phyloP scores from a whole-genome alignment of 768 basidiomycete genomes.

The Agaricus blazei region DNA sequence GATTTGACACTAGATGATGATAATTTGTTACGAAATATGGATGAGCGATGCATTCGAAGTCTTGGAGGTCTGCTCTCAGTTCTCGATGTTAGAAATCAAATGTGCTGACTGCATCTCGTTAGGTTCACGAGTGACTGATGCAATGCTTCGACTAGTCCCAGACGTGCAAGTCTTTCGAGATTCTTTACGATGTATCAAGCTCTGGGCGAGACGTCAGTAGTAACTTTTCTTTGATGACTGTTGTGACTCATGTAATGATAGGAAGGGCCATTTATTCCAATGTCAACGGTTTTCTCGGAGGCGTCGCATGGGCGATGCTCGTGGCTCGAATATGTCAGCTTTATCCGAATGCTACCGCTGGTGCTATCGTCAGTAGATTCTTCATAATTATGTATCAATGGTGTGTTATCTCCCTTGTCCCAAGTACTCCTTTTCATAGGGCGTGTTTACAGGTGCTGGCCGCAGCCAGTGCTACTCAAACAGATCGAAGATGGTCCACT shows the following conservation, averaged over 20 bases:
- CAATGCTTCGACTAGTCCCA: constrained; percentile 91
- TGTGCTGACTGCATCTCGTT: constrained; percentile 15
- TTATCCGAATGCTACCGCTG: constrained; percentile 92
- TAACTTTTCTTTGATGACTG: not conserved
- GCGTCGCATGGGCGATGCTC: constrained; percentile 98
- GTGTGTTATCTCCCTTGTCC: constrained; percentile 36
- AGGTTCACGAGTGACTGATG: constrained; percentile 96
- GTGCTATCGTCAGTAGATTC: constrained; percentile 94
- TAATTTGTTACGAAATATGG: constrained; percentile 85
- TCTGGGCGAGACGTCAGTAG: constrained; percentile 91
- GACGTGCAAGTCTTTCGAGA: constrained; percentile 93
- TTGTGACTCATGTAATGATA: constrained; percentile 24
- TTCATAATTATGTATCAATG: constrained; percentile 99
- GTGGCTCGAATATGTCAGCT: constrained; percentile 99
- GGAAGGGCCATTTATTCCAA: constrained; percentile 97
- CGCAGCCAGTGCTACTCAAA: constrained; percentile 94
- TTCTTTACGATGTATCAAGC: constrained; percentile 90
- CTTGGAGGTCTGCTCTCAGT: constrained; percentile 59
- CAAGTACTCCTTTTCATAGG: constrained; percentile 4
- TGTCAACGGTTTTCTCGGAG: constrained; percentile 95
- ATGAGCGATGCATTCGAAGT: constrained; percentile 94
- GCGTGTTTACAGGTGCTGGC: constrained; percentile 74
- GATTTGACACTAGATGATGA: constrained; percentile 89
- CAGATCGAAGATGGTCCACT: constrained; percentile 94
- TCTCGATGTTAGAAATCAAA: constrained; percentile 1